Evolutionary conservation across 2,329 filamentous ascomycete species (phyloP).

Genomic region (Raffaelea arxii): DNA sequence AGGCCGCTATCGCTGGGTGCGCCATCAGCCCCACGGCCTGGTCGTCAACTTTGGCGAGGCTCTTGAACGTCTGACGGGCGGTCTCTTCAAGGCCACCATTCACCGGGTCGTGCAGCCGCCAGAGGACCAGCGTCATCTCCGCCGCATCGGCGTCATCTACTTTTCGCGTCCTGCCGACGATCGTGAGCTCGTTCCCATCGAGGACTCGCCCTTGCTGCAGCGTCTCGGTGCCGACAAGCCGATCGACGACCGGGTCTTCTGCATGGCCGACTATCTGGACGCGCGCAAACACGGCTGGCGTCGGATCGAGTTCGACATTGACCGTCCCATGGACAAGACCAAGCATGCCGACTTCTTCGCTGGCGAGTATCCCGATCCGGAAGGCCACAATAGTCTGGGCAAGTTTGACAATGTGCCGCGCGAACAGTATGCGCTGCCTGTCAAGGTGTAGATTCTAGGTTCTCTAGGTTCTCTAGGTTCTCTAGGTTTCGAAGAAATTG

Average conservation of each 20-base stretch:
- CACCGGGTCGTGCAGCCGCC: slow-evolving; percentile 25
- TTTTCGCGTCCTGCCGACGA: slow-evolving; percentile 24
- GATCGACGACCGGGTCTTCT: not conserved
- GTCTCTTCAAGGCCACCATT: slow-evolving; percentile 23
- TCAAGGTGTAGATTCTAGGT: not conserved
- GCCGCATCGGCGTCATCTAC: slow-evolving; percentile 25
- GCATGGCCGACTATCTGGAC: slow-evolving; percentile 3
- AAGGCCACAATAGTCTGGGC: slow-evolving; percentile 62
- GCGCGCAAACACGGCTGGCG: slow-evolving; percentile 2
- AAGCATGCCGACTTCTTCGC: slow-evolving; percentile 46
- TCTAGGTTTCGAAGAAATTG: too few relatives aligned
- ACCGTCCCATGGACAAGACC: not conserved
- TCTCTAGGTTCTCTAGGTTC: too few relatives aligned
- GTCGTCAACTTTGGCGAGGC: slow-evolving; percentile 29
- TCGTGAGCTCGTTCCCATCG: slow-evolving; percentile 19
- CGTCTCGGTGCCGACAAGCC: slow-evolving; percentile 1
- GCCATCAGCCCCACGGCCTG: slow-evolving; percentile 30
- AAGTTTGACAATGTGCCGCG: slow-evolving; percentile 41
- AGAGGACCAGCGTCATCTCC: slow-evolving; percentile 20
- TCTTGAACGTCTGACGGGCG: slow-evolving; percentile 19
- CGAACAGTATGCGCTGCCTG: slow-evolving; percentile 19
- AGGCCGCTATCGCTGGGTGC: slow-evolving; percentile 31
- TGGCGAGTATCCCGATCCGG: slow-evolving; percentile 61
- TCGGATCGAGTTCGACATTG: not conserved
- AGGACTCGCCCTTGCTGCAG: slow-evolving; percentile 16